A percentile compares a stretch with the other conserved stretches of the same genome.
phyloP scores from a whole-genome alignment of 768 basidiomycete species.

The Thelephora aurantiotincta region DNA sequence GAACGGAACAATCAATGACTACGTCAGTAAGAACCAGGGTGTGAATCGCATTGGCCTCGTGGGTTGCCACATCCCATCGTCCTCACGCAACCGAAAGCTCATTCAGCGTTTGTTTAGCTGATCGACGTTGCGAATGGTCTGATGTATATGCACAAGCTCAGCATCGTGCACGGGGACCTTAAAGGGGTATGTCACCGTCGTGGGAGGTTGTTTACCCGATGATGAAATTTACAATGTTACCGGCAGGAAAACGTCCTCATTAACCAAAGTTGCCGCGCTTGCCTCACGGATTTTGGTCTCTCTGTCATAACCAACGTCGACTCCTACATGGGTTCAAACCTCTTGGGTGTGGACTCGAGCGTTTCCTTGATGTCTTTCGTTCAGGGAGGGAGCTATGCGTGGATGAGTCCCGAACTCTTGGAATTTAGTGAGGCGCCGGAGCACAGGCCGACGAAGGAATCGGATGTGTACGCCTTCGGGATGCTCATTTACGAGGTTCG shows the following conservation, averaged over 20 bases:
- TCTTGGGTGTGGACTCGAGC: neutral
- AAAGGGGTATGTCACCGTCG: neutral
- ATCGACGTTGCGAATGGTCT: neutral
- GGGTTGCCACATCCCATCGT: neutral
- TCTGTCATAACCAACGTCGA: constrained; percentile 4
- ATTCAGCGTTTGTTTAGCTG: neutral
- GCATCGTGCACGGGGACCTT: neutral
- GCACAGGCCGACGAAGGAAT: constrained; percentile 1
- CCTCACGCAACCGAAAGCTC: neutral
- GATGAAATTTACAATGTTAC: neutral
- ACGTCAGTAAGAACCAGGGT: constrained; percentile 2
- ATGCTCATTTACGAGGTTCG: constrained; percentile 9
- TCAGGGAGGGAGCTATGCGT: constrained; percentile 2
- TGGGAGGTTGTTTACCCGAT: too few relatives aligned
- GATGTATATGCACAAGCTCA: constrained; percentile 1
- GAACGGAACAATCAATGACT: constrained; percentile 5
- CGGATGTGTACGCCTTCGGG: constrained; percentile 11
- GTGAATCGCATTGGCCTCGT: constrained; percentile 6
- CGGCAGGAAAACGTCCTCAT: constrained; percentile 12
- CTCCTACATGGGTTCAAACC: neutral
- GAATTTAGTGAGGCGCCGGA: neutral
- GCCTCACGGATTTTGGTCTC: constrained; percentile 14
- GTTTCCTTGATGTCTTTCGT: neutral
- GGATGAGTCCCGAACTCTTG: constrained; percentile 12
- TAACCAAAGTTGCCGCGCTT: constrained; percentile 7